Conservation (phyloP, 2,329 filamentous ascomycete species). For the Epicoccum nigrum region DNA sequence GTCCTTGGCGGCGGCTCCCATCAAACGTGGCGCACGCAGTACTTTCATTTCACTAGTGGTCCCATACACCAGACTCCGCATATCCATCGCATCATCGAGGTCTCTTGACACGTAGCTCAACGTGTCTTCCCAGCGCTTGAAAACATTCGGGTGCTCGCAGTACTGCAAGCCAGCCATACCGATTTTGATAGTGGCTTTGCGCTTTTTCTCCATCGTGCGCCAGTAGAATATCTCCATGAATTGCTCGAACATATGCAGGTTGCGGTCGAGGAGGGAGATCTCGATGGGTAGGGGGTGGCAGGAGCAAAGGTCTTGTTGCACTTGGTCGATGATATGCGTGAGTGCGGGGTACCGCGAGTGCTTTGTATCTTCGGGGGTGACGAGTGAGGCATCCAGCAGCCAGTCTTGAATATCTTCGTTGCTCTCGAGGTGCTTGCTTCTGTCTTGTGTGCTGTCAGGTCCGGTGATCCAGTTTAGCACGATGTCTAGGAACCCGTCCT, state of each 20-base stretch:
- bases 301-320: slow-evolving; percentile 11
- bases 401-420: slow-evolving; percentile 6
- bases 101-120: slow-evolving; percentile 13
- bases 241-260: slow-evolving; percentile 18
- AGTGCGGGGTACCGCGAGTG: slow-evolving; percentile 2
- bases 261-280: slow-evolving; percentile 9
- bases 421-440: neutral
- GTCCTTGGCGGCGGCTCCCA: neutral
- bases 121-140: slow-evolving; percentile 14
- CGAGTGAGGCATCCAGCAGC: neutral
- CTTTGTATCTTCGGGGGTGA: neutral
- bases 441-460: neutral
- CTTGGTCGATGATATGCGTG: slow-evolving; percentile 11
- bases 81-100: slow-evolving; percentile 18
- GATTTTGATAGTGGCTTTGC: slow-evolving; percentile 3
- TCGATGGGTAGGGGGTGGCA: slow-evolving; percentile 7
- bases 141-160: neutral
- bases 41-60: slow-evolving; percentile 5
- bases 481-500: slow-evolving; percentile 9
- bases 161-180: slow-evolving; percentile 12
- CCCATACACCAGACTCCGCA: slow-evolving; percentile 13
- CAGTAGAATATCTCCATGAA: slow-evolving; percentile 18
- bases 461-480: slow-evolving; percentile 5
- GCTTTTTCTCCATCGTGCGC: slow-evolving; percentile 9
- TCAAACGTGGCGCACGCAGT: slow-evolving; percentile 2